Evolutionary conservation across 345 rosid genomes (phyloP).

Genomic region (Viola odorata): DNA sequence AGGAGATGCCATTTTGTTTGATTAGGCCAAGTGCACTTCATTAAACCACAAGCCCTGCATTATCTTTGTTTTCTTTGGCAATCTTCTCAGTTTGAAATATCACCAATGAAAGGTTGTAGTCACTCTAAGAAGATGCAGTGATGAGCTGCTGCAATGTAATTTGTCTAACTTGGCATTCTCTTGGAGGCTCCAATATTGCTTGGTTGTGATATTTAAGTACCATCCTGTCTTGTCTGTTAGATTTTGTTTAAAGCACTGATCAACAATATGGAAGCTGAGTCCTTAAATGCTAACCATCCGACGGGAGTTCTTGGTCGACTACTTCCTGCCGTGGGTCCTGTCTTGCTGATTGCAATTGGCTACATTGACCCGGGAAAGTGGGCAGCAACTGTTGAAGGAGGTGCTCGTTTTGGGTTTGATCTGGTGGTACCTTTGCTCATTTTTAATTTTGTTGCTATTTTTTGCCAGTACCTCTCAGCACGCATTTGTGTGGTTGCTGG

Average conservation of each 20-base stretch:
- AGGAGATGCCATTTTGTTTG: slow-evolving; percentile 12
- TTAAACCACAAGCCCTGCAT: slow-evolving; percentile 4
- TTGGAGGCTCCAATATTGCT: slow-evolving; percentile 22
- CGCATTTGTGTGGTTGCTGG: slow-evolving; percentile 70
- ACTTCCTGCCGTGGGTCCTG: slow-evolving; percentile 66
- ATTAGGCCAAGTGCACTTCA: slow-evolving; percentile 7
- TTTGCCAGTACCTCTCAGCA: slow-evolving; percentile 85
- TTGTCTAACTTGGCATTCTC: slow-evolving; percentile 17
- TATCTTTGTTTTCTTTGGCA: background rate
- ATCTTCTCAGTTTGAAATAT: background rate
- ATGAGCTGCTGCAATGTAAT: slow-evolving; percentile 26
- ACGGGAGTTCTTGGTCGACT: slow-evolving; percentile 40
- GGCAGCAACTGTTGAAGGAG: slow-evolving; percentile 87
- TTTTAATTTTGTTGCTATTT: slow-evolving; percentile 76
- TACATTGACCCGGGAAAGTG: slow-evolving; percentile 97
- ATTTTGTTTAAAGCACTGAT: slow-evolving; percentile 9
- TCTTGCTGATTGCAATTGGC: slow-evolving; percentile 65
- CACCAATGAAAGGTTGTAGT: slow-evolving; percentile 12
- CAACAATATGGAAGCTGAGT: slow-evolving; percentile 63
- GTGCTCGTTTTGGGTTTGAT: slow-evolving; percentile 81
- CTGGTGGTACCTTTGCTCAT: slow-evolving; percentile 55
- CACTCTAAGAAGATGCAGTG: slow-evolving; percentile 12
- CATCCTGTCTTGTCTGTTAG: background rate
- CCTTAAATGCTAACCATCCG: slow-evolving; percentile 30
- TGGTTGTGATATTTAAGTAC: slow-evolving; percentile 16